Base-by-base conservation (phyloP, 768 basidiomycete genomes). In the Coprinellus micaceus region DNA sequence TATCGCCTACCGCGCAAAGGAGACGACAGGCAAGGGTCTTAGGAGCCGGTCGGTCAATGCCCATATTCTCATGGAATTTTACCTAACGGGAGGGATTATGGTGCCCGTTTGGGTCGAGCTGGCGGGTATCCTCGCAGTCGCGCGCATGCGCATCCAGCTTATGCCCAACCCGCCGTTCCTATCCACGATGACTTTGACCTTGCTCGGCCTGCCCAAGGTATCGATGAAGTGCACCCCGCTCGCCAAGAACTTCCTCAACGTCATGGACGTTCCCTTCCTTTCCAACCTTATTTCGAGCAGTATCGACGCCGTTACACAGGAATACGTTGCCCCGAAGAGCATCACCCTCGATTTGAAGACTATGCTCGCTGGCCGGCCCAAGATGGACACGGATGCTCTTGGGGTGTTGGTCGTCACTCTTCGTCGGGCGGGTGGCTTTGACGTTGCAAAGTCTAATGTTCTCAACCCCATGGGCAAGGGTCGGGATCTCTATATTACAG, bases 261-360 rank as follows among this genome's bases (percentile, higher is more conserved):
- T 91, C n/a, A 84, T 91, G 77, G 85, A 91, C 67, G 66, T 91
- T 1, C 89, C 89, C 0, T 79, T 84, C 51, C 69, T 92, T 49
- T 85, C 82, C 1, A 75, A 77, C 0, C 91, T 88, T 76, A 73
- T 91, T 28, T 83, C 88, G 62, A 79, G 75, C 51, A 78, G 82
- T 3, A 85, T 91, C 58, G 82, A 88, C 37, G 77, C 82, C 4
- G 85, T 81, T 1, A 70, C 83, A 2, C 77, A 77, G 3, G 80
- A 78, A 57, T 83, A 87, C 58, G 83, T 89, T 28, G 87, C 86
- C 0, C 90, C 89, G 12, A 82, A 83, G 63, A 86, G 84, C 53
- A 70, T 89, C 68, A 88, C 81, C 2, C 59, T 91, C 37, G 86
- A 91, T 63, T 57, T 92, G 54, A 84, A 86, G 70, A 77, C 81